Conservation (phyloP, 164 flowering plant species). For the Macadamia tetraphylla region DNA sequence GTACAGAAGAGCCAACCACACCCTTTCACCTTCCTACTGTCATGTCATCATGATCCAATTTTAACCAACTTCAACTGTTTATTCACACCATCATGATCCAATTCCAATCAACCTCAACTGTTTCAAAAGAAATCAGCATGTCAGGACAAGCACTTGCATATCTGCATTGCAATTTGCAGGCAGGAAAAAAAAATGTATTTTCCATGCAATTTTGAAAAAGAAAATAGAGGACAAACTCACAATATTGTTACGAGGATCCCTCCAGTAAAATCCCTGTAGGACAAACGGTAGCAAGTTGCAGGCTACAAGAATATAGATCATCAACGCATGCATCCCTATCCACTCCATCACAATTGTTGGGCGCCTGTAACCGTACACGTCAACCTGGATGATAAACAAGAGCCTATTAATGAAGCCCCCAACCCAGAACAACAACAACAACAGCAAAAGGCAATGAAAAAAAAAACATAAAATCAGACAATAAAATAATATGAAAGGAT, state of each 20-base stretch:
- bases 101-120: conserved; percentile 29
- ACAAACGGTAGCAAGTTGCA: conserved; percentile 55
- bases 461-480: neutral
- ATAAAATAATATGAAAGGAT: neutral
- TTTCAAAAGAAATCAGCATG: neutral
- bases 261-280: conserved; percentile 73
- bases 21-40: too few relatives aligned
- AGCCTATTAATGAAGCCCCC: too few relatives aligned
- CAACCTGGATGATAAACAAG: conserved; percentile 39
- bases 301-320: conserved; percentile 54
- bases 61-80: too few relatives aligned
- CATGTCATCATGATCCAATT: neutral
- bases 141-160: neutral
- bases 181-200: neutral
- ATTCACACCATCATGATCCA: conserved; percentile 9
- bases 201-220: neutral
- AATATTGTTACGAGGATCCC: conserved; percentile 52
- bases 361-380: conserved; percentile 47
- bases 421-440: too few relatives aligned
- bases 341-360: conserved; percentile 47
- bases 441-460: too few relatives aligned
- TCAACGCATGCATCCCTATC: conserved; percentile 72
- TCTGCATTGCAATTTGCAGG: neutral
- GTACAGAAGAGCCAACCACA: too few relatives aligned
- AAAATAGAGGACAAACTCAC: conserved; percentile 23